A percentile compares a stretch with the other conserved stretches of the same genome.
These are phyloP conservation scores for Gentiana straminea DNA, from an alignment of 257 asterid species.

Conservation along the genomic window DNA sequence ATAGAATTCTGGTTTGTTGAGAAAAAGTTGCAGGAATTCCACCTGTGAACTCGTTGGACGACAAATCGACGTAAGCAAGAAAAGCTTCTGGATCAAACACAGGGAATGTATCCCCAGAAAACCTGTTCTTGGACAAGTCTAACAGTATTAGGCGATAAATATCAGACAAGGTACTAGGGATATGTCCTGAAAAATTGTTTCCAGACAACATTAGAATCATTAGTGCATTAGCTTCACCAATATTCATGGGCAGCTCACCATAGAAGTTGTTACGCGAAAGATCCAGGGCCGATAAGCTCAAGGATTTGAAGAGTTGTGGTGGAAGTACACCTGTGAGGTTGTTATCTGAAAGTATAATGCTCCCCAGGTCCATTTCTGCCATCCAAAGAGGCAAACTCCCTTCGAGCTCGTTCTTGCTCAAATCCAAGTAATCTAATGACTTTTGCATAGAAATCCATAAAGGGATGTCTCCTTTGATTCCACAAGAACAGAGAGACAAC, in stretches of 20 bases:
- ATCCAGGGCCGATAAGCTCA: constrained; percentile 16
- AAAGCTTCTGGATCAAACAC: constrained; percentile 12
- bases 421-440: constrained; percentile 18
- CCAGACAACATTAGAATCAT: constrained; percentile 22
- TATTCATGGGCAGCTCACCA: constrained; percentile 18
- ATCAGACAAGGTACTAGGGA: constrained; percentile 18
- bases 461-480: constrained; percentile 16
- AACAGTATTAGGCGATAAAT: constrained; percentile 16
- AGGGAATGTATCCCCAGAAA: constrained; percentile 22
- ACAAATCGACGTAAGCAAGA: constrained; percentile 20
- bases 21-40: constrained; percentile 18
- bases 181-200: constrained; percentile 20
- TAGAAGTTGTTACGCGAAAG: constrained; percentile 19
- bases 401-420: constrained; percentile 18
- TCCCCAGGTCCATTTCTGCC: constrained; percentile 21
- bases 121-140: constrained; percentile 22
- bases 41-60: constrained; percentile 24
- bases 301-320: constrained; percentile 17
- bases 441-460: constrained; percentile 19
- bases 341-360: constrained; percentile 20
- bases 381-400: constrained; percentile 24
- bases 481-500: constrained; percentile 21
- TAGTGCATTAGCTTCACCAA: constrained; percentile 17
- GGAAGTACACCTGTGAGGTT: constrained; percentile 22
- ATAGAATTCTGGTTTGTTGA: constrained; percentile 14